Conservation (phyloP, 2,329 filamentous ascomycete species). For the Chaetomium sp. region DNA sequence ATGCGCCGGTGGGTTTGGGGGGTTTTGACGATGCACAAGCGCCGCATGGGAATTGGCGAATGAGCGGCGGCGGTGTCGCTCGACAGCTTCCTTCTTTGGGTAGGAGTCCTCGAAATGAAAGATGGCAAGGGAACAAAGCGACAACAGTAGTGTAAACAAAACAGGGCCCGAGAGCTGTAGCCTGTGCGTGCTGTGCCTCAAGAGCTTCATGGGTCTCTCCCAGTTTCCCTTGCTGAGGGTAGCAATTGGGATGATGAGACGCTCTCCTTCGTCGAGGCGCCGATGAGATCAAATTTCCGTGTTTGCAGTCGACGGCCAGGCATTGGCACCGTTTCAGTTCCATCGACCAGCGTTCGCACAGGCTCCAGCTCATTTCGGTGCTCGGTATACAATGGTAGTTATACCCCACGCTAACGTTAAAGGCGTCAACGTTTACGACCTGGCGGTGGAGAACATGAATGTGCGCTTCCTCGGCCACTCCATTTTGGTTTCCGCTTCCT, state of each 20-base stretch:
- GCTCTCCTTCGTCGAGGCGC: too few species aligned
- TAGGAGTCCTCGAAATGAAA: constrained; percentile 1
- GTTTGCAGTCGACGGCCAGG: constrained; percentile 1
- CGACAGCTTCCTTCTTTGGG: constrained; percentile 12
- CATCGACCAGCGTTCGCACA: neutral
- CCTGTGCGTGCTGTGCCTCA: too few species aligned
- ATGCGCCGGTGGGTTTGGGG: neutral
- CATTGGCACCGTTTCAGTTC: constrained; percentile 2
- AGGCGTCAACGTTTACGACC: too few species aligned
- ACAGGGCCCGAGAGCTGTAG: neutral
- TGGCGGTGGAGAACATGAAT: too few species aligned
- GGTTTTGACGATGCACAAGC: neutral
- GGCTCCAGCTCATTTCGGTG: too few species aligned
- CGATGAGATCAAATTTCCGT: neutral
- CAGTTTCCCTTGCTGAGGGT: too few species aligned
- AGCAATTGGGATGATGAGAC: too few species aligned
- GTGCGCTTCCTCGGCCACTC: too few species aligned
- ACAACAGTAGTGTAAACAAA: neutral
- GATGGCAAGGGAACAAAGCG: neutral
- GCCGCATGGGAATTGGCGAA: constrained; percentile 5
- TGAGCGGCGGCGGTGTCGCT: constrained; percentile 6
- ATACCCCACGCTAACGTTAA: constrained; percentile 8
- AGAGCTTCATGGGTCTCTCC: too few species aligned
- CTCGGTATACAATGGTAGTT: neutral
- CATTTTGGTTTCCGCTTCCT: too few species aligned